Percentiles rank a stretch among this genome's conserved stretches.
Evolutionary conservation across 495 filamentous ascomycete species (phyloP).

Genomic region (Podospora conica): DNA sequence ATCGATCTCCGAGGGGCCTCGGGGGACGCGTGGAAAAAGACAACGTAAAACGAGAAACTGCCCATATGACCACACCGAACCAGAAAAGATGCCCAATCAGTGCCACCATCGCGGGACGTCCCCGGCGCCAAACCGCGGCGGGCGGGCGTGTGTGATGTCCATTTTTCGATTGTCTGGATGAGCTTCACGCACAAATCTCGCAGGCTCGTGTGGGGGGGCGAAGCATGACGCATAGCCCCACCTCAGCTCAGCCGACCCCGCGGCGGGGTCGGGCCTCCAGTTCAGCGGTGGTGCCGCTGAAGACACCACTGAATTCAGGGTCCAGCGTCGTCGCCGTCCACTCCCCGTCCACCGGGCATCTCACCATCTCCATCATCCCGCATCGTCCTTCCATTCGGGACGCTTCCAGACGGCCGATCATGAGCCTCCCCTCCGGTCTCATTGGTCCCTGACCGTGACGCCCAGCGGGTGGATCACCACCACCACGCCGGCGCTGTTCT

Average conservation of each 20-base stretch:
- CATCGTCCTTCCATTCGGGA: neutral
- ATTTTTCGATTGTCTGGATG: slow-evolving; percentile 12
- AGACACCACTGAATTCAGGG: neutral
- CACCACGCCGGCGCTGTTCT: neutral
- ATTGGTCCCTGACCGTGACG: neutral
- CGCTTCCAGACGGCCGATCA: neutral
- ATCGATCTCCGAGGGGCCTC: neutral
- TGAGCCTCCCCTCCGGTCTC: neutral
- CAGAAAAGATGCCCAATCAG: neutral
- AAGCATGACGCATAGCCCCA: slow-evolving; percentile 9
- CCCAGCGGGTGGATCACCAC: no score
- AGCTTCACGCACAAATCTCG: slow-evolving; percentile 26
- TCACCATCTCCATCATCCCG: no score
- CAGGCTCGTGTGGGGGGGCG: slow-evolving; percentile 6
- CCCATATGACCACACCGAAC: neutral
- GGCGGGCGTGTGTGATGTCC: neutral
- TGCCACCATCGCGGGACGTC: neutral
- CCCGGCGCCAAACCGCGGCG: neutral
- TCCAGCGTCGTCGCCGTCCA: neutral
- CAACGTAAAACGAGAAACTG: neutral
- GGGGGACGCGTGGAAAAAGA: neutral
- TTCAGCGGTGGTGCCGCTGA: neutral
- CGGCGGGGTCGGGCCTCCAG: neutral
- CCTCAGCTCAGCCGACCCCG: neutral
- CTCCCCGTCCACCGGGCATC: no score